A percentile compares a stretch with the other conserved stretches of the same genome.
phyloP scores from a whole-genome alignment of 108 stramenopile genomes.

The Skeletonema menzelii region DNA sequence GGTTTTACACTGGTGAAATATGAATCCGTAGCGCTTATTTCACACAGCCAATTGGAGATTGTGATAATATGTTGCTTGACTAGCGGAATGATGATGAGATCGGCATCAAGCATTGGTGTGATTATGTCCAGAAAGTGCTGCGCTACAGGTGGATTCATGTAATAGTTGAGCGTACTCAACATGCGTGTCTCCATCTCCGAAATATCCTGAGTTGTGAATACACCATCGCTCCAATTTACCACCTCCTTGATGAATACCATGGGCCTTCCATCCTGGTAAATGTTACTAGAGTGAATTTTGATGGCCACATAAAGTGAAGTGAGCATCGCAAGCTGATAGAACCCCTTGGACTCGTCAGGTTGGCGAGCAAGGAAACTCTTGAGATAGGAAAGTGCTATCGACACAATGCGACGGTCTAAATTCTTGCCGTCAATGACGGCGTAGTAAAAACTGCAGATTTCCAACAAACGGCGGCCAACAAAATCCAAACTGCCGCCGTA shows the following conservation, averaged over 20 bases:
- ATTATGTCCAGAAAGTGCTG: background rate
- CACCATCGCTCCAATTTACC: background rate
- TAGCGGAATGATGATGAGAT: background rate
- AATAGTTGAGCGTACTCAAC: background rate
- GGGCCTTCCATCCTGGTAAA: background rate
- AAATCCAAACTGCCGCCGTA: background rate
- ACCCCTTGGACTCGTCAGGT: background rate
- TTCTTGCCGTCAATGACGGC: background rate
- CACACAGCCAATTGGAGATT: slow-evolving; percentile 4
- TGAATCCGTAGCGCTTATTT: slow-evolving; percentile 3
- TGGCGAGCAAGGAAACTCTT: background rate
- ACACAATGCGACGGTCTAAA: background rate
- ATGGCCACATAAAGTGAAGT: background rate
- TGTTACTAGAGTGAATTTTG: background rate
- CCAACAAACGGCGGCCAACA: background rate
- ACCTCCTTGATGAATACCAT: background rate
- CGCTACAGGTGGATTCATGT: slow-evolving; percentile 15
- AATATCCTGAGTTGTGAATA: background rate
- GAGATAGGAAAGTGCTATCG: background rate
- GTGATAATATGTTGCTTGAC: background rate
- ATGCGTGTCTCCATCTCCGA: slow-evolving; percentile 10
- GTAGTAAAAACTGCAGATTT: background rate
- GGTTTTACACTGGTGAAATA: slow-evolving; percentile 1
- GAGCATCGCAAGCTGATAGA: background rate
- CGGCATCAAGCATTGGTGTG: slow-evolving; percentile 3